Percentiles rank a stretch among this genome's conserved stretches.
These are phyloP conservation scores for Hirsutella minnesotensis DNA, from an alignment of 2,329 filamentous ascomycete genomes.

Conservation along the genomic window DNA sequence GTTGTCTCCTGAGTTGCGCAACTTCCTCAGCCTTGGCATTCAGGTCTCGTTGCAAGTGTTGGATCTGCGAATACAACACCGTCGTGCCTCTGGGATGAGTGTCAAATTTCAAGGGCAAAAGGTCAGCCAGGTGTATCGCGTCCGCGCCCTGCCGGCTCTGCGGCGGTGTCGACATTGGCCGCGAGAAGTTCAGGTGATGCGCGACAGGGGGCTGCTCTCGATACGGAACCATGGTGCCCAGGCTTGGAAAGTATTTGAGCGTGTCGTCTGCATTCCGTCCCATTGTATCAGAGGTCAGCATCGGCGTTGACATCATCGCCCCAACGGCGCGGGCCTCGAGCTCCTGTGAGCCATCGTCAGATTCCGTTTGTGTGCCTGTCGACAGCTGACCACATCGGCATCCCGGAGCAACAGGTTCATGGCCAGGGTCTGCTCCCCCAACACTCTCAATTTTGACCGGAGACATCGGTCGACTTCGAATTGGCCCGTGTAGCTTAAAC, in stretches of 20 bases:
- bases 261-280: background rate
- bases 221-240: constrained; percentile 26
- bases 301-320: background rate
- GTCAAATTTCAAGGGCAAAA: background rate
- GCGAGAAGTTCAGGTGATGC: constrained; percentile 22
- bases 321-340: background rate
- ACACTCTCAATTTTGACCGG: background rate
- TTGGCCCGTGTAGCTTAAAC: constrained; percentile 27
- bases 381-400: too few species aligned
- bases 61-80: constrained; percentile 35
- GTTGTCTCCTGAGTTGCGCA: constrained; percentile 28
- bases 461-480: background rate
- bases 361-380: too few species aligned
- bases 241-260: constrained; percentile 13
- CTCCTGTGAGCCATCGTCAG: too few species aligned
- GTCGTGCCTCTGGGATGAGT: constrained; percentile 13
- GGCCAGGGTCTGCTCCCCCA: background rate
- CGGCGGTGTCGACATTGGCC: constrained; percentile 18
- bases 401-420: background rate
- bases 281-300: background rate
- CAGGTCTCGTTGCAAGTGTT: constrained; percentile 35
- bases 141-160: background rate
- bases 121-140: background rate
- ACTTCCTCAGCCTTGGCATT: constrained; percentile 33
- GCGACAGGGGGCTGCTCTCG: constrained; percentile 25